Percentiles rank a stretch among this genome's conserved stretches.
phyloP scores from a whole-genome alignment of 2,329 filamentous ascomycete species.

The Colletotrichum falcatum region DNA sequence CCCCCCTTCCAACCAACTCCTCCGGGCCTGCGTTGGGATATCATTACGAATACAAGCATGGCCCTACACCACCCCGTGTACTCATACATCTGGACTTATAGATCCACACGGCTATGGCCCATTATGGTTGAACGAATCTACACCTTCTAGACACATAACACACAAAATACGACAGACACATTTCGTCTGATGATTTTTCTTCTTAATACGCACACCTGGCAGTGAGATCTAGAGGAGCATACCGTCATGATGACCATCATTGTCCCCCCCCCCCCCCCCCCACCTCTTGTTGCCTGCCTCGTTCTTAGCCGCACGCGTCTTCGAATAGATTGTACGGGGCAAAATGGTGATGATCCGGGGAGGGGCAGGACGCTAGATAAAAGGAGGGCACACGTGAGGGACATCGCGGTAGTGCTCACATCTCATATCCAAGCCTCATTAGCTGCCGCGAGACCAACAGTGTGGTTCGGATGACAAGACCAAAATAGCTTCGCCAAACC shows the following conservation, averaged over 20 bases:
- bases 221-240: background rate
- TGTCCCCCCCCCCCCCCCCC: background rate
- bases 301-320: background rate
- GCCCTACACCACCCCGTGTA: background rate
- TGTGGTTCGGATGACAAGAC: fast-evolving
- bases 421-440: background rate
- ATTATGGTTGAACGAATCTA: background rate
- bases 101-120: too few species aligned
- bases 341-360: background rate
- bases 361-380: background rate
- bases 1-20: too few species aligned
- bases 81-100: conserved; percentile 3
- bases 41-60: background rate
- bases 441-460: background rate
- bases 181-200: background rate
- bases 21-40: background rate
- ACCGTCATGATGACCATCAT: background rate
- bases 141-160: too few species aligned
- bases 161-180: background rate
- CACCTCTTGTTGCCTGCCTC: background rate
- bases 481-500: background rate
- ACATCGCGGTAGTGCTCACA: background rate
- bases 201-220: background rate
- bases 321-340: background rate
- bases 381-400: background rate